phyloP scores from a whole-genome alignment of 805 yeast genomes.

The Cyberlindnera galapagoensis region DNA sequence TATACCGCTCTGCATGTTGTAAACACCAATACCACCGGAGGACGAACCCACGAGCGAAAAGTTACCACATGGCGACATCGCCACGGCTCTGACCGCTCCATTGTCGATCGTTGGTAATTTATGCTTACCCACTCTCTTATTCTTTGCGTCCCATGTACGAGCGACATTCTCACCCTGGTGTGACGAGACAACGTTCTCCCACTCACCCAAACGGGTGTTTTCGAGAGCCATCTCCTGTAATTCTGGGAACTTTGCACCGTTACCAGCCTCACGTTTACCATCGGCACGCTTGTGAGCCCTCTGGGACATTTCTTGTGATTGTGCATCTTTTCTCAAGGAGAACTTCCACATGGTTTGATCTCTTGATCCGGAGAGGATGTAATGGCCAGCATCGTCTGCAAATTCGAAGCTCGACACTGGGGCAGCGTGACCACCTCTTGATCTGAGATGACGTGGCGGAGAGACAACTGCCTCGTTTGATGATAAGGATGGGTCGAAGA shows the following conservation, averaged over 20 bases:
- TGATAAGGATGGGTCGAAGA: slow-evolving; percentile 86
- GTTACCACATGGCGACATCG: slow-evolving; percentile 90
- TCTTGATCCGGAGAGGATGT: slow-evolving; percentile 75
- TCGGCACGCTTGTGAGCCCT: slow-evolving; percentile 41
- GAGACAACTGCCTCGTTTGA: slow-evolving; percentile 55
- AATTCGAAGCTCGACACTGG: slow-evolving; percentile 77
- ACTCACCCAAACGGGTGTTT: slow-evolving; percentile 72
- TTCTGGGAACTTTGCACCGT: slow-evolving; percentile 70
- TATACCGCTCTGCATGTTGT: slow-evolving; percentile 88
- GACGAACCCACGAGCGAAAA: slow-evolving; percentile 90
- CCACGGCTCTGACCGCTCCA: slow-evolving; percentile 66
- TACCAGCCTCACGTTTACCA: slow-evolving; percentile 52
- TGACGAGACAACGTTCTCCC: slow-evolving; percentile 91
- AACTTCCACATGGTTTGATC: slow-evolving; percentile 88
- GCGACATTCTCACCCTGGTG: slow-evolving; percentile 82
- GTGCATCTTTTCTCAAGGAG: slow-evolving; percentile 92
- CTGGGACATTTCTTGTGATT: slow-evolving; percentile 89
- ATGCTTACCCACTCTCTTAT: slow-evolving; percentile 75
- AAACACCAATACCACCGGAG: slow-evolving; percentile 76
- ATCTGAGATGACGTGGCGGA: slow-evolving; percentile 87
- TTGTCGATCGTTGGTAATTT: slow-evolving; percentile 68
- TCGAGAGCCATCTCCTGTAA: slow-evolving; percentile 65
- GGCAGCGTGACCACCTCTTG: slow-evolving; percentile 95
- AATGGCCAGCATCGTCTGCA: slow-evolving; percentile 78
- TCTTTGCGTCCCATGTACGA: slow-evolving; percentile 82